These are phyloP conservation scores for Schwanniomyces occidentalis DNA, from an alignment of 805 yeast genomes.

Conservation along the genomic window DNA sequence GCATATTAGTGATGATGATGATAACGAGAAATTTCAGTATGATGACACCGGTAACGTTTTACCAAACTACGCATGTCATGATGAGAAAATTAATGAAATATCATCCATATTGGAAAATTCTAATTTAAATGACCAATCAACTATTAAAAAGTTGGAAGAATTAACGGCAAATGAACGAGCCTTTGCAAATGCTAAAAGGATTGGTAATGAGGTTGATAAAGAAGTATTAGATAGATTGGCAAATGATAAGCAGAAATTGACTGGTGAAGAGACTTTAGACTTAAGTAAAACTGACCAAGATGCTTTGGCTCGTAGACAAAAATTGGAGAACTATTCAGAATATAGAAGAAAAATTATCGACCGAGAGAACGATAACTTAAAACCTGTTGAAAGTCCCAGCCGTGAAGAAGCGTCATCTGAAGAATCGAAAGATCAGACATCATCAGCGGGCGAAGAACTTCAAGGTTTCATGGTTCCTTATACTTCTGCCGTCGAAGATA, in stretches of 20 bases:
- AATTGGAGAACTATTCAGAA: conserved; percentile 56
- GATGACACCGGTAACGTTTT: conserved; percentile 60
- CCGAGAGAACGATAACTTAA: conserved; percentile 45
- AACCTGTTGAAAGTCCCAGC: conserved; percentile 8
- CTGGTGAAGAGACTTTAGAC: conserved; percentile 45
- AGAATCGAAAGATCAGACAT: conserved; percentile 7
- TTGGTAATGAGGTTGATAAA: conserved; percentile 37
- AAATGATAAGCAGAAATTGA: conserved; percentile 39
- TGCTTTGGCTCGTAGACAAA: conserved; percentile 47
- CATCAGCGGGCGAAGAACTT: conserved; percentile 10
- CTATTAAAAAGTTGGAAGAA: conserved; percentile 54
- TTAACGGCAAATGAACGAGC: conserved; percentile 61
- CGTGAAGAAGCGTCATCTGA: conserved; percentile 3
- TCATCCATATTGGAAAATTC: conserved; percentile 37
- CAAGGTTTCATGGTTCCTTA: conserved; percentile 56
- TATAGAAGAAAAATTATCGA: conserved; percentile 62
- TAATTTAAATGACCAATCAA: conserved; percentile 43
- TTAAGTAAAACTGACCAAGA: conserved; percentile 47
- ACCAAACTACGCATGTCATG: conserved; percentile 55
- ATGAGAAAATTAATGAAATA: conserved; percentile 40
- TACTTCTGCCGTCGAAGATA: conserved; percentile 67
- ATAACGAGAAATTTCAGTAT: conserved; percentile 55
- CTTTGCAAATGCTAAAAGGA: conserved; percentile 53
- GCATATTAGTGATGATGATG: conserved; percentile 58
- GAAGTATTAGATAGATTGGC: conserved; percentile 32